These are phyloP conservation scores for Prunus mume DNA, from an alignment of 306 rosid species.

Conservation along the genomic window DNA sequence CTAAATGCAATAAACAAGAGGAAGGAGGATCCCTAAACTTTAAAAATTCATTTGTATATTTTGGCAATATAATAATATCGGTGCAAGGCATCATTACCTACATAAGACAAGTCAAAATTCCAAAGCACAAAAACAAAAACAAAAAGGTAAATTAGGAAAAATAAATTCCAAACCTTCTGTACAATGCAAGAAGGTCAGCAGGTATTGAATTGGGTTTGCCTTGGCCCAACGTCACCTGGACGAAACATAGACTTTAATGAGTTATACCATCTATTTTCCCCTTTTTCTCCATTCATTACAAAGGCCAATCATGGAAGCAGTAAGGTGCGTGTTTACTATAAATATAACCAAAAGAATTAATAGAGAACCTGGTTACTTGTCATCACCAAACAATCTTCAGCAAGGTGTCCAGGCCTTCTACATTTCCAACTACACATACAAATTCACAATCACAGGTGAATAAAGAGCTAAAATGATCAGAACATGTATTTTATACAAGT, in stretches of 20 bases:
- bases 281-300: background rate
- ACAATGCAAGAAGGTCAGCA: conserved; percentile 62
- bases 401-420: conserved; percentile 80
- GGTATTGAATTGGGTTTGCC: conserved; percentile 44
- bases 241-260: conserved; percentile 2
- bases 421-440: conserved; percentile 75
- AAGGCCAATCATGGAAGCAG: background rate
- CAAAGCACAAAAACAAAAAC: background rate
- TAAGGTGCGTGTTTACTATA: conserved; percentile 5
- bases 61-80: background rate
- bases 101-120: background rate
- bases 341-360: conserved; percentile 11
- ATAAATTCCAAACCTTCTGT: conserved; percentile 49
- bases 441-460: conserved; percentile 16
- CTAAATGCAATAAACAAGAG: background rate
- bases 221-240: conserved; percentile 41
- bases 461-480: conserved; percentile 24
- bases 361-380: conserved; percentile 44
- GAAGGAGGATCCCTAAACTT: background rate
- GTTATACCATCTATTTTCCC: background rate
- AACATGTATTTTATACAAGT: background rate
- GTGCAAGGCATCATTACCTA: background rate
- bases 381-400: conserved; percentile 73
- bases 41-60: background rate
- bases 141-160: background rate